A percentile compares a stretch with the other conserved stretches of the same genome.
Conservation (phyloP, 2,329 filamentous ascomycete genomes). For the Fusarium sp. region DNA sequence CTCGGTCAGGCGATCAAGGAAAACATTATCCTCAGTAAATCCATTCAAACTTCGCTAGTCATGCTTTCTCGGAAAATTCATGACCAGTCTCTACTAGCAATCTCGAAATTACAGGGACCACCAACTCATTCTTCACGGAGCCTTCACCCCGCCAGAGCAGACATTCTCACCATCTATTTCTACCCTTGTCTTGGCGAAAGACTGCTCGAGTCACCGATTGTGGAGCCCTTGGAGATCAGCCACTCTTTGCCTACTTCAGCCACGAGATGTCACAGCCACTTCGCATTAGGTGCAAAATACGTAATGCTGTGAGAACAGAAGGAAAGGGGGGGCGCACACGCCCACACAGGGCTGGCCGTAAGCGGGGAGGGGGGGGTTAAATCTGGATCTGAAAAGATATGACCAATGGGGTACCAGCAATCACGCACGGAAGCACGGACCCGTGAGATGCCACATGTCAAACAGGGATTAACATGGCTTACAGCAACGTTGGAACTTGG, state of each 20-base stretch:
- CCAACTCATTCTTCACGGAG: not conserved
- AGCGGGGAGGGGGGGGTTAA: slow-evolving; percentile 6
- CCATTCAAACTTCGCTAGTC: slow-evolving; percentile 1
- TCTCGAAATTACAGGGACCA: not conserved
- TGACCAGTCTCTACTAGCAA: not conserved
- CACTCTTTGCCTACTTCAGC: slow-evolving; percentile 17
- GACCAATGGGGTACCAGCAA: slow-evolving; percentile 2
- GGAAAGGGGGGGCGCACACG: slow-evolving; percentile 10
- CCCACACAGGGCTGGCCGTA: slow-evolving; percentile 41
- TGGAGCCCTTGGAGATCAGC: slow-evolving; percentile 2
- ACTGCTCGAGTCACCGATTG: slow-evolving; percentile 11
- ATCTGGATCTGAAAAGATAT: not conserved
- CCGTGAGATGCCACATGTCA: no score
- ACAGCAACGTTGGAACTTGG: slow-evolving; percentile 2
- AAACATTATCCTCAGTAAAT: not conserved
- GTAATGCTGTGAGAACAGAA: slow-evolving; percentile 27
- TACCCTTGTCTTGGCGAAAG: not conserved
- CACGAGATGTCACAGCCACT: slow-evolving; percentile 12
- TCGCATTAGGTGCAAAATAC: not conserved
- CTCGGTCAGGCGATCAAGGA: not conserved
- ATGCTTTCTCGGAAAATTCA: not conserved
- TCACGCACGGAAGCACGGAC: slow-evolving; percentile 39
- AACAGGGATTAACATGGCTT: not conserved
- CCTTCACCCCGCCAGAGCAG: not conserved
- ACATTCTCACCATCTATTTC: not conserved